These are phyloP conservation scores for Hyaloperonospora brassicae DNA, from an alignment of 352 stramenopile genomes.

Conservation along the genomic window DNA sequence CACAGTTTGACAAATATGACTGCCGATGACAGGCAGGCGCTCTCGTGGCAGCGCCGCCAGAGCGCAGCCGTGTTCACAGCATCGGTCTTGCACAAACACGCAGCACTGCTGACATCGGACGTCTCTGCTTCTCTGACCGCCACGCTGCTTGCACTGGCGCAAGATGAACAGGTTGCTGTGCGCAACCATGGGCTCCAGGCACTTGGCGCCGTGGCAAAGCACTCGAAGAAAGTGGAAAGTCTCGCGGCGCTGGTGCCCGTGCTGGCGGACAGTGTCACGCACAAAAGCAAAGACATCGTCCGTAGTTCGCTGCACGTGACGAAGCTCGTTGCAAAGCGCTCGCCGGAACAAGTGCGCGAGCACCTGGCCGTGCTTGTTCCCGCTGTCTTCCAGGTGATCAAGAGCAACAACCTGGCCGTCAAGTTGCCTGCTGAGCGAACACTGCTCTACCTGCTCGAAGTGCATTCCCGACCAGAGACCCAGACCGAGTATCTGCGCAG, in stretches of 20 bases:
- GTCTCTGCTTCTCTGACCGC: slow-evolving; percentile 21
- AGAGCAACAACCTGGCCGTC: slow-evolving; percentile 84
- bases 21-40: slow-evolving; percentile 28
- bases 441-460: slow-evolving; percentile 82
- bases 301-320: slow-evolving; percentile 61
- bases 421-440: slow-evolving; percentile 82
- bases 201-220: slow-evolving; percentile 51
- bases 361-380: slow-evolving; percentile 62
- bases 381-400: slow-evolving; percentile 76
- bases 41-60: slow-evolving; percentile 53
- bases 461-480: slow-evolving; percentile 76
- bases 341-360: slow-evolving; percentile 42
- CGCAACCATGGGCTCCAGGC: slow-evolving; percentile 46
- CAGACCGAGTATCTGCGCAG: slow-evolving; percentile 57
- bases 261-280: slow-evolving; percentile 47
- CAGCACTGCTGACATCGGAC: slow-evolving; percentile 25
- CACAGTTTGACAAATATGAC: slow-evolving; percentile 43
- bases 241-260: slow-evolving; percentile 40
- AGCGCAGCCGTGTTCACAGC: slow-evolving; percentile 54
- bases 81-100: slow-evolving; percentile 40
- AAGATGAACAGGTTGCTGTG: slow-evolving; percentile 63
- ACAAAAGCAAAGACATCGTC: slow-evolving; percentile 78
- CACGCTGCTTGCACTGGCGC: slow-evolving; percentile 36
- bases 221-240: slow-evolving; percentile 24
- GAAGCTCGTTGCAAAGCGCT: slow-evolving; percentile 66